Evolutionary conservation across 2,329 filamentous ascomycete genomes (phyloP).

Genomic region (Penicillium sp.): DNA sequence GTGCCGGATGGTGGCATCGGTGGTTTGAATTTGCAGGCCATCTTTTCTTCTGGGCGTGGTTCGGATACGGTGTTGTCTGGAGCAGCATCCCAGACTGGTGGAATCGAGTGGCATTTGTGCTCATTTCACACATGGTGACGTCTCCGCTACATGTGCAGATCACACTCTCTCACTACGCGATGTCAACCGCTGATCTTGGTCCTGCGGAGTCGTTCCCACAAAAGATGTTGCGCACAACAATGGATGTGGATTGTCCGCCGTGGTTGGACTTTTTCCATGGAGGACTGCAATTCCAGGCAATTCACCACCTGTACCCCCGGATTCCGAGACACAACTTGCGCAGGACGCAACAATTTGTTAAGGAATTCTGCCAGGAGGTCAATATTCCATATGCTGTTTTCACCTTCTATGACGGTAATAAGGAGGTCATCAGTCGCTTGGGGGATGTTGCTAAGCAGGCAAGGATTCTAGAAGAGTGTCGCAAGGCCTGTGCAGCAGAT

Average conservation of each 20-base stretch:
- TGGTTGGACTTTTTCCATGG: slow-evolving; percentile 89
- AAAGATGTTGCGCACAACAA: slow-evolving; percentile 84
- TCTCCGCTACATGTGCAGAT: slow-evolving; percentile 84
- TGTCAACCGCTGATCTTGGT: slow-evolving; percentile 83
- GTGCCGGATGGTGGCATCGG: slow-evolving; percentile 77
- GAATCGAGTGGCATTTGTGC: slow-evolving; percentile 69
- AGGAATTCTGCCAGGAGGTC: slow-evolving; percentile 77
- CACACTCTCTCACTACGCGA: slow-evolving; percentile 87
- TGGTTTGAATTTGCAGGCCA: slow-evolving; percentile 74
- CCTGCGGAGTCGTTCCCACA: slow-evolving; percentile 82
- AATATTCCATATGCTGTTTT: slow-evolving; percentile 81
- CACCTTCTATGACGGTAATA: slow-evolving; percentile 77
- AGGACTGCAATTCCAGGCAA: slow-evolving; percentile 82
- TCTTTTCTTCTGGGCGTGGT: slow-evolving; percentile 80
- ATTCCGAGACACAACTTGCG: slow-evolving; percentile 82
- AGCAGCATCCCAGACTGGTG: slow-evolving; percentile 65
- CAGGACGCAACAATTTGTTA: slow-evolving; percentile 69
- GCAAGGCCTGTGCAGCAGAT: slow-evolving; percentile 43
- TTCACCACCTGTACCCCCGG: slow-evolving; percentile 80
- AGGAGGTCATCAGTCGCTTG: slow-evolving; percentile 70
- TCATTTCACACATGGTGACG: slow-evolving; percentile 76
- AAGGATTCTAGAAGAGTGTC: slow-evolving; percentile 70
- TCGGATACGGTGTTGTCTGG: slow-evolving; percentile 76
- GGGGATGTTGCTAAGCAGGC: slow-evolving; percentile 75
- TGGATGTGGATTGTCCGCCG: slow-evolving; percentile 82